Conservation (phyloP, 1,284 basidiomycete species). For the Chondrostereum purpureum region DNA sequence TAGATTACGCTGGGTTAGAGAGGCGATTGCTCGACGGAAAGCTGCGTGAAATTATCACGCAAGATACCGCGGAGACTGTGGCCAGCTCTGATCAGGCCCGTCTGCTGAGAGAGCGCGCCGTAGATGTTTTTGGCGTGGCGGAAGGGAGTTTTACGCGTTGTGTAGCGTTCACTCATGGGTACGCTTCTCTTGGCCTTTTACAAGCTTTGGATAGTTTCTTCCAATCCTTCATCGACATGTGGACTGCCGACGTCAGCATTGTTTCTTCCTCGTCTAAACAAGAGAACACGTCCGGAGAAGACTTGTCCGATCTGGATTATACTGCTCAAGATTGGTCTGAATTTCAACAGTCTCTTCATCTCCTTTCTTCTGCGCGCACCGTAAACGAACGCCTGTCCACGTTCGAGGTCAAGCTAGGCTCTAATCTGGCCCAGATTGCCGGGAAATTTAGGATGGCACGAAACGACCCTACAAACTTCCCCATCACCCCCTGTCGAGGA, state of each 20-base stretch:
- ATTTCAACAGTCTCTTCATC: slow-evolving; percentile 78
- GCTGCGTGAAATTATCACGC: slow-evolving; percentile 38
- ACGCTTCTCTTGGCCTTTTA: slow-evolving; percentile 68
- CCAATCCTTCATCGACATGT: slow-evolving; percentile 57
- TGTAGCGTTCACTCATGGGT: slow-evolving; percentile 80
- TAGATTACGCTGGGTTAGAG: slow-evolving; percentile 76
- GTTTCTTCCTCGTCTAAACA: slow-evolving; percentile 26
- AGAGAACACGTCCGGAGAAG: slow-evolving; percentile 40
- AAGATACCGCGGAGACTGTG: slow-evolving; percentile 28
- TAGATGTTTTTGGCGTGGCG: slow-evolving; percentile 68
- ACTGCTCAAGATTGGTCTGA: slow-evolving; percentile 80
- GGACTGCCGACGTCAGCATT: slow-evolving; percentile 48
- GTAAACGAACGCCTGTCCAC: slow-evolving; percentile 58
- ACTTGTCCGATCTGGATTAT: slow-evolving; percentile 78
- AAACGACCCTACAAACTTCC: slow-evolving; percentile 46
- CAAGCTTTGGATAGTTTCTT: slow-evolving; percentile 69
- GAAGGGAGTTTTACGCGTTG: slow-evolving; percentile 77
- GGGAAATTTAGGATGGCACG: slow-evolving; percentile 49
- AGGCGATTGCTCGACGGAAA: slow-evolving; percentile 56
- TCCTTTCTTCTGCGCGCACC: slow-evolving; percentile 70
- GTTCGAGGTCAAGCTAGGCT: slow-evolving; percentile 67
- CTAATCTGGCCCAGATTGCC: slow-evolving; percentile 52
- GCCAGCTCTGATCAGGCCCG: slow-evolving; percentile 53
- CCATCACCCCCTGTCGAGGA: slow-evolving; percentile 60
- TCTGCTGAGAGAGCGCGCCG: slow-evolving; percentile 61